Evolutionary conservation across 148 eudicot genomes (phyloP), one percentile per base, ranked within the genome.

Genomic region (Vaccinium macrocarpon): DNA sequence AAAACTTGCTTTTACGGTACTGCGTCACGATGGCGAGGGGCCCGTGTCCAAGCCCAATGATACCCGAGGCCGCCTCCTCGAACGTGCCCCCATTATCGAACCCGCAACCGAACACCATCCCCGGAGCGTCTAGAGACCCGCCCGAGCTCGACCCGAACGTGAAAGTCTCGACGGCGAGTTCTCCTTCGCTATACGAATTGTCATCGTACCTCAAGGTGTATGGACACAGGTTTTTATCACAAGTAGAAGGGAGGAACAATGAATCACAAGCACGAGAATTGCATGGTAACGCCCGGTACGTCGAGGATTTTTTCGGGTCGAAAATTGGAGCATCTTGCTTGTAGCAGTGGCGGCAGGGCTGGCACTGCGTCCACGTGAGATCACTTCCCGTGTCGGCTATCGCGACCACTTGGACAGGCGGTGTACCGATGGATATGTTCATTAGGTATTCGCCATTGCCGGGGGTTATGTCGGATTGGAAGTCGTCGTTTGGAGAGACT

Each of bases 301-400:
- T 84, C 7, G 85, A 64, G 0, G 93, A 86, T 1, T 70, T 78
- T 1, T 6, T 27, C 0, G 91, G 91, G 55, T 89, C 71, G 13
- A 85, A 91, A 19, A 86, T 8, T 0, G 86, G 90, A 9, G 38
- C 4, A 1, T 2, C 32, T 62, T 91, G 93, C 5, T 81, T 15
- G 88, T 59, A 89, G 66, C 91, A 91, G 0, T 80, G 8, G 0
- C 8, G 1, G 27, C 93, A 91, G 0, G 93, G 91, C 64, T 16
- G 6, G 76, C 93, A 91, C 32, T 91, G 91, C 10, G 86, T 88
- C 93, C 93, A 91, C 0, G 83, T 75, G 3, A 91, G 84, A 51
- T 91, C 93, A 25, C 90, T 86, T 1, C 91, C 93, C 0, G 93
- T 88, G 61, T 91, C 93, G 9, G 84, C 88, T 12, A 89, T 73